Evolutionary conservation across 805 yeast genomes (phyloP).

Genomic region (Wickerhamomyces alni): DNA sequence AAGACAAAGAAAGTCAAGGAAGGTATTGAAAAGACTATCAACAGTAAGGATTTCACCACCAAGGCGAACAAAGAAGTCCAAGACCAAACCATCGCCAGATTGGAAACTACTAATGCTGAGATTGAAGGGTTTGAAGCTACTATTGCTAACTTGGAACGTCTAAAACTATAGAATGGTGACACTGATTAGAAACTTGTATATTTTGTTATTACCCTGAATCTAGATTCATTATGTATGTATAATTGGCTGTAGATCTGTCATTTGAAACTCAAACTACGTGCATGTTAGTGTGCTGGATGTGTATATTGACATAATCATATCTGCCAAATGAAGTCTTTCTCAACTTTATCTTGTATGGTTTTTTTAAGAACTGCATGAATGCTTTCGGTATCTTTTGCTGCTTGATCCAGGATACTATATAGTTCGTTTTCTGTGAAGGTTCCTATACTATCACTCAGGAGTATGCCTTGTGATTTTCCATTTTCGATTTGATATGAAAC

Average conservation of each 20-base stretch:
- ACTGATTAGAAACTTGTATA: not conserved
- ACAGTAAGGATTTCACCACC: constrained; percentile 69
- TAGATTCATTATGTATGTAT: no score
- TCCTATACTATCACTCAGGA: constrained; percentile 73
- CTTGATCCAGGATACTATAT: constrained; percentile 43
- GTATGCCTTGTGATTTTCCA: constrained; percentile 44
- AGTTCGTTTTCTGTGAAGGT: constrained; percentile 53
- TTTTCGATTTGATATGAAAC: constrained; percentile 53
- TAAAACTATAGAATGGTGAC: constrained; percentile 43
- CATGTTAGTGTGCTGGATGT: no score
- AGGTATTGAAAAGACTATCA: constrained; percentile 63
- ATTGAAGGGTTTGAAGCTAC: constrained; percentile 86
- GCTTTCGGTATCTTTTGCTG: constrained; percentile 40
- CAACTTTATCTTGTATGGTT: constrained; percentile 40
- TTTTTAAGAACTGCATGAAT: constrained; percentile 42
- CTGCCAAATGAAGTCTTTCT: constrained; percentile 57
- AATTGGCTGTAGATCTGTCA: no score
- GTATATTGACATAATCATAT: no score
- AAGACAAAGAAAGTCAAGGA: constrained; percentile 56
- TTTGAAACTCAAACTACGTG: no score
- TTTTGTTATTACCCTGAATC: not conserved
- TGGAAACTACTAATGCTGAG: constrained; percentile 75
- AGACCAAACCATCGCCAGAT: constrained; percentile 62
- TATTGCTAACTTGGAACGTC: constrained; percentile 74
- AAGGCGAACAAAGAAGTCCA: constrained; percentile 83